Percentiles rank a stretch among this genome's conserved stretches.
These are phyloP conservation scores for Vanilla planifolia DNA, from an alignment of 106 monocot species.

Conservation along the genomic window DNA sequence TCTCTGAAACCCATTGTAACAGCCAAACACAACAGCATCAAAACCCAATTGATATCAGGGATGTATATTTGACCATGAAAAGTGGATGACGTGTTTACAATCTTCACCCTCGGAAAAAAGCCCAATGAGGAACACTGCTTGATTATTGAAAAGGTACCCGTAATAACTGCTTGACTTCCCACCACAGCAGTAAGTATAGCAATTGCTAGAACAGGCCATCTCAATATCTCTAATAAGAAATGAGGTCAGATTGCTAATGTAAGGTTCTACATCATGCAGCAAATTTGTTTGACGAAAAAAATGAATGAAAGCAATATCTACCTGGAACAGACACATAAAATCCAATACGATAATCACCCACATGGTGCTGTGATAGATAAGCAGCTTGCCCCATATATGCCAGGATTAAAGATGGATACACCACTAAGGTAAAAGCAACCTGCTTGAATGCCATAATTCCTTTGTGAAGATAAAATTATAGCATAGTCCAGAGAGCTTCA, in stretches of 20 bases:
- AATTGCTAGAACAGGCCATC: conserved; percentile 81
- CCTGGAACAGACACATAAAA: conserved; percentile 98
- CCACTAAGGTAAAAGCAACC: conserved; percentile 87
- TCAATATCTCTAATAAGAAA: conserved; percentile 37
- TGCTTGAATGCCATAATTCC: conserved; percentile 24
- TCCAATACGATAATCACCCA: conserved; percentile 65
- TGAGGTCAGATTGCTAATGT: not conserved
- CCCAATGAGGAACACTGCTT: conserved; percentile 77
- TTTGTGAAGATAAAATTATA: not conserved
- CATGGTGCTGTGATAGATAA: conserved; percentile 79
- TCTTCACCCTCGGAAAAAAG: conserved; percentile 80
- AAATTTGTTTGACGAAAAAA: not conserved
- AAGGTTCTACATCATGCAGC: not conserved
- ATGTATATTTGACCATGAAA: conserved; percentile 86
- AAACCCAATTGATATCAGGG: conserved; percentile 84
- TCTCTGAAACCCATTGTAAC: conserved; percentile 78
- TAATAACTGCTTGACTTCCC: conserved; percentile 88
- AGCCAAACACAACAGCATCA: conserved; percentile 79
- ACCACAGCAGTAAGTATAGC: conserved; percentile 90
- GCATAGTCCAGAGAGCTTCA: not conserved
- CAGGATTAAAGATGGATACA: conserved; percentile 86
- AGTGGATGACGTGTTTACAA: conserved; percentile 74
- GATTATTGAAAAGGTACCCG: conserved; percentile 83
- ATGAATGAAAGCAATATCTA: conserved; percentile 11
- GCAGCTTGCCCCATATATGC: conserved; percentile 99